A percentile compares a stretch with the other conserved stretches of the same genome.
Evolutionary conservation across 148 eudicot genomes (phyloP).

Genomic region (Rhododendron griersonianum): DNA sequence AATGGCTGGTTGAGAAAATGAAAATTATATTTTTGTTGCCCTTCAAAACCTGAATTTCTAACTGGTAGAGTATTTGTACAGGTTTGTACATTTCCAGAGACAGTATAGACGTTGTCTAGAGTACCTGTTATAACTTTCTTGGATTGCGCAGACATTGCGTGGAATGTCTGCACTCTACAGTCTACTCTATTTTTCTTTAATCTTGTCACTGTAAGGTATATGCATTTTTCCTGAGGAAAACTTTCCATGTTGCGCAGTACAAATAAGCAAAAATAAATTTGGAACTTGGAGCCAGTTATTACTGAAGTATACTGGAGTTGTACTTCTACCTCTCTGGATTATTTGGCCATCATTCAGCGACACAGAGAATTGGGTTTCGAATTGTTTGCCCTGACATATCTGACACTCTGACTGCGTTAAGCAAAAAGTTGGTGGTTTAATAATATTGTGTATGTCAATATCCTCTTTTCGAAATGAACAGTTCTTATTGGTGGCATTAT

Average conservation of each 20-base stretch:
- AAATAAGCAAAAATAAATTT: background rate
- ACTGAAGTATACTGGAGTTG: background rate
- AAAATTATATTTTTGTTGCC: background rate
- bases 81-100: background rate
- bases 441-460: background rate
- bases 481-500: background rate
- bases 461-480: background rate
- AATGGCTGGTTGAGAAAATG: background rate
- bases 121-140: background rate
- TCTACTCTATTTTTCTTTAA: background rate
- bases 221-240: background rate
- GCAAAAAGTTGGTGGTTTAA: background rate
- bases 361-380: background rate
- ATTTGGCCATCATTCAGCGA: background rate
- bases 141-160: background rate
- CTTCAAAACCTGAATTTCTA: background rate
- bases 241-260: background rate
- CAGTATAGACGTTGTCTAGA: background rate
- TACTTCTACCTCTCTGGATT: background rate
- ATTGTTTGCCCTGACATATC: background rate
- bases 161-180: background rate
- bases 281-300: background rate
- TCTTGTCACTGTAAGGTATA: background rate
- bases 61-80: background rate
- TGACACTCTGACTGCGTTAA: background rate